A percentile compares a stretch with the other conserved stretches of the same genome.
phyloP scores from a whole-genome alignment of 768 basidiomycete species.

The Boletus sp. region DNA sequence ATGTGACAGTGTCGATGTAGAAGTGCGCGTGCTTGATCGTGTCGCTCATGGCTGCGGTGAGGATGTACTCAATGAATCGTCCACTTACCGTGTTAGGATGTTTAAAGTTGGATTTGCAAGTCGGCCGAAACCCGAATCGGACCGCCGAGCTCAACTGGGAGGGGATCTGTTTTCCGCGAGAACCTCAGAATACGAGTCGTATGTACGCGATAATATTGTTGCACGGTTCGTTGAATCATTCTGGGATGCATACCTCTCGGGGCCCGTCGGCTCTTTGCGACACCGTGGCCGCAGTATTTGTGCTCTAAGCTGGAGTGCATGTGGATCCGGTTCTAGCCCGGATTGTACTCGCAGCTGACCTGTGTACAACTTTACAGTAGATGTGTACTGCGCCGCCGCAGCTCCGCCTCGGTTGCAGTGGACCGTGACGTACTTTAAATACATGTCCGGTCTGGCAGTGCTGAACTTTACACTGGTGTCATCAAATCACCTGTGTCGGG shows the following conservation, averaged over 20 bases:
- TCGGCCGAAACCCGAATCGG: no score
- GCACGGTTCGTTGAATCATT: background rate
- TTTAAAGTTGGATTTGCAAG: no score
- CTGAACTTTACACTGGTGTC: background rate
- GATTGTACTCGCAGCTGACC: background rate
- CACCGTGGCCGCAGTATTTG: background rate
- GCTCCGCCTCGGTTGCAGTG: no score
- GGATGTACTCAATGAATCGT: background rate
- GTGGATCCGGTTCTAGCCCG: background rate
- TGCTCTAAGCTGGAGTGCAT: background rate
- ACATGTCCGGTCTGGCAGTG: background rate
- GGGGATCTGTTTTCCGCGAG: no score
- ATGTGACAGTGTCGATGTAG: constrained; percentile 14
- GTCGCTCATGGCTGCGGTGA: background rate
- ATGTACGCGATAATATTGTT: no score
- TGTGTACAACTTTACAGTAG: background rate
- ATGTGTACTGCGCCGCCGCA: background rate
- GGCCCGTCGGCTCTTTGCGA: background rate
- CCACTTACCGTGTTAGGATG: no score
- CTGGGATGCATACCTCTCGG: background rate
- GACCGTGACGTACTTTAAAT: no score
- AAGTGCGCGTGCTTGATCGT: background rate
- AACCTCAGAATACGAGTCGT: no score
- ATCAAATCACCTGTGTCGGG: constrained; percentile 7
- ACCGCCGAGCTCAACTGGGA: no score